Base-by-base conservation (phyloP, 1,284 basidiomycete genomes). In the Cryptococcus deneoformans region DNA sequence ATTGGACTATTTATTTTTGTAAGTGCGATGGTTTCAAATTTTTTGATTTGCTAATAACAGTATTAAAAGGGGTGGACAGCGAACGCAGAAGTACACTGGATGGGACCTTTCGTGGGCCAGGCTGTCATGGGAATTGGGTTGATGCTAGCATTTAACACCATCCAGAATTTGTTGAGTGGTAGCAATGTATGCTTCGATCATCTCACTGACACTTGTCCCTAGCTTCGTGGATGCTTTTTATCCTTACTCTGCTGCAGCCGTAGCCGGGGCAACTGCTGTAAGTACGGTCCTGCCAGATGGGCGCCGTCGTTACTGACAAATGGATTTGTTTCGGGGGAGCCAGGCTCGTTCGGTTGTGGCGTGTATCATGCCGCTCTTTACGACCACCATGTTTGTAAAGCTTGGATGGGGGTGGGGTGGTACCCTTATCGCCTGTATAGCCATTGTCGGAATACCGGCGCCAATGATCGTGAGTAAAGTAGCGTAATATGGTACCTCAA, bases 361-460 rank as follows among this genome's bases (percentile, higher is more conserved):
- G 2, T 77, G 76, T 35, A 62, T 77, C 6, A 69, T 82, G 16
- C 80, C 80, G 10, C 68, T 80, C 35, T 80, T 79, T 54, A 65
- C 69, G 0, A 67, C 75, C 0, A 65, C 75, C 39, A 69, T 82
- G 68, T 81, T 79, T 54, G 57, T 63, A n/a, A 67, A 58, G n/a
- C 64, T 80, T 6, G 79, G 77, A 2, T 82, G 79, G 70, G 80
- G 79, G 1, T 77, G 74, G 71, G 79, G 79, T 2, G 70, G 67
- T 0, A 78, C 76, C 0, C 46, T 81, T 3, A 61, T 82, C 2
- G 80, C 79, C 0, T 63, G 65, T 7, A 59, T 81, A 0, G 73
- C 74, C 0, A 34, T 78, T 10, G 36, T 76, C 2, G 80, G 75
- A 0, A 53, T 81, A 7, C 80, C 80, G 0, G 76, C 75, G 0